Percentiles rank a stretch among this genome's conserved stretches.
Evolutionary conservation across 2,329 filamentous ascomycete species (phyloP).

Genomic region (Colletotrichum sp.): DNA sequence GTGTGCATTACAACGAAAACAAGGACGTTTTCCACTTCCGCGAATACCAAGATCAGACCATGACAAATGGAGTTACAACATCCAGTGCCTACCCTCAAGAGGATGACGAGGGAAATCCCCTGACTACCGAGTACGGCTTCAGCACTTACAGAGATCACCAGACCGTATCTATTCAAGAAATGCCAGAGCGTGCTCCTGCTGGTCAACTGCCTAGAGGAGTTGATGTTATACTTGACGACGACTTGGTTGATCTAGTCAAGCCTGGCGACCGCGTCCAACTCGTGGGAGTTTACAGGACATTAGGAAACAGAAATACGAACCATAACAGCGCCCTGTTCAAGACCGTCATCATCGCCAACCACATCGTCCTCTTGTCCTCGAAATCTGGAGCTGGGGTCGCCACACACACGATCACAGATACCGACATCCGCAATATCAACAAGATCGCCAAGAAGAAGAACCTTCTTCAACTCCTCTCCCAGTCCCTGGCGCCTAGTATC

Average conservation of each 20-base stretch:
- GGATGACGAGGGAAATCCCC: slow-evolving; percentile 89
- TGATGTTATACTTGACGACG: slow-evolving; percentile 95
- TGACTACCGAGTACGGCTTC: slow-evolving; percentile 95
- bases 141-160: slow-evolving; percentile 97
- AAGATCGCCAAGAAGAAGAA: slow-evolving; percentile 95
- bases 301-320: slow-evolving; percentile 92
- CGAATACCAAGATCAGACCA: slow-evolving; percentile 95
- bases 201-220: slow-evolving; percentile 95
- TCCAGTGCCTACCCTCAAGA: slow-evolving; percentile 94
- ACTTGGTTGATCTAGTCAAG: slow-evolving; percentile 93
- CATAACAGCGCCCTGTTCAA: slow-evolving; percentile 94
- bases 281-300: slow-evolving; percentile 92
- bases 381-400: slow-evolving; percentile 96
- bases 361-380: slow-evolving; percentile 91
- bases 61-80: slow-evolving; percentile 89
- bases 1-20: slow-evolving; percentile 92
- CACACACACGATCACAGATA: slow-evolving; percentile 90
- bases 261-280: slow-evolving; percentile 95
- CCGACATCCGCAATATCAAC: slow-evolving; percentile 98
- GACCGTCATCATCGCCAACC: slow-evolving; percentile 92
- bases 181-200: slow-evolving; percentile 95
- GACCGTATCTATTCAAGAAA: slow-evolving; percentile 97
- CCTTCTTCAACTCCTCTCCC: slow-evolving; percentile 89
- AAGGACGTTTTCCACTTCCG: slow-evolving; percentile 87
- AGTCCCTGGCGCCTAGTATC: slow-evolving; percentile 94